Conservation (phyloP, 2,329 filamentous ascomycete species). For the Verticillium nubilum region DNA sequence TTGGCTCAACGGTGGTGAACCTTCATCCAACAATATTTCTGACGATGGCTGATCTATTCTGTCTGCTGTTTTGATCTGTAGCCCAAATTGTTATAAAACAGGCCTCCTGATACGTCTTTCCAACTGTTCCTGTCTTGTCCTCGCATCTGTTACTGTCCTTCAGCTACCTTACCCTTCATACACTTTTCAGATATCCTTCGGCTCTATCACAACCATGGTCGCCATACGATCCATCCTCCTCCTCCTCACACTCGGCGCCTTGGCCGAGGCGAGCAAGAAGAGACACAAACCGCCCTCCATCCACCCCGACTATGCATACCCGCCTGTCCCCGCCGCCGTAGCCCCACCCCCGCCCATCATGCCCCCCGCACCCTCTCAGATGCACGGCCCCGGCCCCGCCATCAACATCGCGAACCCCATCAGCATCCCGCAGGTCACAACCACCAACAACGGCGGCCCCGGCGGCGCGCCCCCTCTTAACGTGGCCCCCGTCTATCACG, state of each 20-base stretch:
- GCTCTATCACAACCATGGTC: not conserved
- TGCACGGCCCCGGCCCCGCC: not conserved
- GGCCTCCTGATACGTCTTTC: too few relatives aligned
- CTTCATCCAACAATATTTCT: too few relatives aligned
- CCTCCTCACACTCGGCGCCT: not conserved
- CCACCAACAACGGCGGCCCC: not conserved
- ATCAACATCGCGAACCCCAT: not conserved
- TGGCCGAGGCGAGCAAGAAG: not conserved
- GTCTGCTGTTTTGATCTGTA: too few relatives aligned
- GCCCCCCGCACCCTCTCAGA: not conserved
- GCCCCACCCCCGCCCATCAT: not conserved
- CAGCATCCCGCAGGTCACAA: not conserved
- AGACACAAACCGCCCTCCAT: too few relatives aligned
- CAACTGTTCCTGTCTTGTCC: not conserved
- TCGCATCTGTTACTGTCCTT: not conserved
- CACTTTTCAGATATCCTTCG: too few relatives aligned
- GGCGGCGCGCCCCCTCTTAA: not conserved
- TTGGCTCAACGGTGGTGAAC: too few relatives aligned
- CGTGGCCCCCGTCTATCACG: not conserved
- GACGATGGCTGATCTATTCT: too few relatives aligned
- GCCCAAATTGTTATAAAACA: too few relatives aligned
- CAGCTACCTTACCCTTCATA: too few relatives aligned
- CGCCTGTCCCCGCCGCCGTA: too few relatives aligned
- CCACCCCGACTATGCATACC: too few relatives aligned
- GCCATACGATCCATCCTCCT: not conserved